Base-by-base conservation (phyloP, 2,329 filamentous ascomycete genomes). In the Alternaria brassicae region DNA sequence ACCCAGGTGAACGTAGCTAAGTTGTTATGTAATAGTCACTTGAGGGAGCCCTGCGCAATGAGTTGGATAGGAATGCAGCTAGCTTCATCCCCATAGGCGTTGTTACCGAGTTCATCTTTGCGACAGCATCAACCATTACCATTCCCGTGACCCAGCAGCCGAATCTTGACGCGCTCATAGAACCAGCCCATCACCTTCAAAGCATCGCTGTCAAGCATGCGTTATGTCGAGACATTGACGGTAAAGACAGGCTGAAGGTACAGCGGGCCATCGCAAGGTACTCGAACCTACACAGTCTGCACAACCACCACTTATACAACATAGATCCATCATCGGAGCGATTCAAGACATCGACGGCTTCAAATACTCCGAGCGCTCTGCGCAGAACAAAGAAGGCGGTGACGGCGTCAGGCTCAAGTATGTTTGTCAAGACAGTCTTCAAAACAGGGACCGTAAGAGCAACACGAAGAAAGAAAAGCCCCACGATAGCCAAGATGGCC, bases 81-180 rank as follows among this genome's bases (percentile, higher is more conserved):
- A 73, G 64, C 51, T 57, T 75, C 51, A 72, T 76, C 15, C 73
- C 73, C 6, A 66, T 65, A 13, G 63, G 71, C 52, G 67, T 73
- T 21, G 70, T 71, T n/a, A 75, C 73, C 8, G 72, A 74, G 41
- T 76, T 76, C 51, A 57, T 77, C 34, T 74, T 76, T 57, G 66
- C 61, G 19, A 54, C 60, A 30, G 44, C 62, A 25, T 76, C 72
- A n/a, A 73, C 69, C 53, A 66, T 75, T 56, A 75, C 74, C 21
- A 55, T 77, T 15, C 63, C 69, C 41, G 66, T 71, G 44, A 65
- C 65, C 10, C 69, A 72, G 32, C 74, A 76, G 49, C 53, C 53
- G 13, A 64, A 66, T 47, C 55, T 76, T 13, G 64, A 71, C 17
- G 56, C 53, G 9, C 60, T 76, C 19, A 70, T 76, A 42, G 48